Conservation (phyloP, 371 early-diverging fungal species). For the Mortierella sp. region DNA sequence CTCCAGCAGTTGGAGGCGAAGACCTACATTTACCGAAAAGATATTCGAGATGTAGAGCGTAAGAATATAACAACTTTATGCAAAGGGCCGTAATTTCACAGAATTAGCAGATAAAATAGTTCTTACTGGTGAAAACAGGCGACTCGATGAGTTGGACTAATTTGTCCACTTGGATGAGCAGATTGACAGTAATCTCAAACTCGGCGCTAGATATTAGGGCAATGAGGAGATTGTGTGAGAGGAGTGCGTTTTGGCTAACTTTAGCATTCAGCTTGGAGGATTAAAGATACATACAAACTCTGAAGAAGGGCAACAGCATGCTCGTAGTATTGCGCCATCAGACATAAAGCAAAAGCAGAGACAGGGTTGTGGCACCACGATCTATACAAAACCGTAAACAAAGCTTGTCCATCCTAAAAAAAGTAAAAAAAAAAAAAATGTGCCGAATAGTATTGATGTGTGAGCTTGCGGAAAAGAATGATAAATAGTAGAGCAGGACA, state of each 20-base stretch:
- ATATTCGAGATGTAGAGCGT: background rate
- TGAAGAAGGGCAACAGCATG: conserved; percentile 83
- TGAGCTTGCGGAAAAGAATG: background rate
- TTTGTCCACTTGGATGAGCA: conserved; percentile 93
- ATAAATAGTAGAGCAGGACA: background rate
- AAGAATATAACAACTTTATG: background rate
- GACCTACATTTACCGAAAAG: conserved; percentile 57
- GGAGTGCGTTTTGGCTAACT: background rate
- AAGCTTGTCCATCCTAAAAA: conserved; percentile 68
- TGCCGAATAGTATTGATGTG: background rate
- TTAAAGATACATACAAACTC: conserved; percentile 71
- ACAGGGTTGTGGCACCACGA: conserved; percentile 96
- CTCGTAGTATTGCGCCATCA: conserved; percentile 92
- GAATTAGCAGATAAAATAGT: background rate
- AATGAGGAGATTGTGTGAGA: background rate
- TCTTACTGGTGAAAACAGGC: conserved; percentile 90
- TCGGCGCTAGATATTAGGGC: conserved; percentile 69
- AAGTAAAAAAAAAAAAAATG: background rate
- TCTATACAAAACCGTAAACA: conserved; percentile 85
- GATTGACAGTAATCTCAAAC: conserved; percentile 89
- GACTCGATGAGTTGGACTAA: conserved; percentile 95
- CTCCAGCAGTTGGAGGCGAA: conserved; percentile 91
- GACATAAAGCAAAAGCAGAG: conserved; percentile 87
- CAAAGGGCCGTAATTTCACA: background rate
- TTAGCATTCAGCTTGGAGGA: background rate